Base-by-base conservation (phyloP, 2,329 filamentous ascomycete genomes). In the Xylariaceae sp. region DNA sequence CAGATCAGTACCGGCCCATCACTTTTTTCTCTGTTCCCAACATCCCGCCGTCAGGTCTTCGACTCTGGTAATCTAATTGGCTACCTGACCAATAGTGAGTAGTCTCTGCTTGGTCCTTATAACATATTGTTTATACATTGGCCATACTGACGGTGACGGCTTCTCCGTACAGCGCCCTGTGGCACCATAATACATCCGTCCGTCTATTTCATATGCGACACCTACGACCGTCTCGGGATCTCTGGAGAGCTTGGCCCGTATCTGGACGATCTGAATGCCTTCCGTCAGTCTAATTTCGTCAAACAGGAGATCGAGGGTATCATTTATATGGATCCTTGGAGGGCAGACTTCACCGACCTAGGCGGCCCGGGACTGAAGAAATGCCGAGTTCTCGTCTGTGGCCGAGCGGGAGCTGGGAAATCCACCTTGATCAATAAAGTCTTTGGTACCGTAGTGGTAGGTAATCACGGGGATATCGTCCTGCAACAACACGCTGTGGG, bases 371-470 rank as follows among this genome's bases (percentile, higher is more conserved):
- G 41, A 21, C 42, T 50, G 7, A 48, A 50, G 23, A 50, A 48
- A 7, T 50, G 47, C 21, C 19, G 54, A 7, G 53, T 57, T 12
- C 44, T 57, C 4, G 52, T 57, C 1, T 56, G 53, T 23, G 53
- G 54, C 16, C 51, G 51, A 17, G 52, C 54, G 9, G 50, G 53
- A 1, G 54, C 56, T 8, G 52, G 54, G 3, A 57, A 57, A 31
- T 56, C 52, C 3, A 56, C 53, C 0, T 40, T 57, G 9, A 50
- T 57, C 3, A 57, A 57, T 23, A 49, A 48, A 13, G 49, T 57
- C 3, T 57, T 57, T 30, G 53, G 53, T 4, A 34, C 55, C 3
- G 18, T 44, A 4, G 45, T 54, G 33, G 46, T 49, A 24, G 46
- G 46, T 32, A 35, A 33, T 29, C 19, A n/a, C n/a, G n/a, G n/a